Base-by-base conservation (phyloP, 139 green algal species). In the Haematococcus lacustris region DNA sequence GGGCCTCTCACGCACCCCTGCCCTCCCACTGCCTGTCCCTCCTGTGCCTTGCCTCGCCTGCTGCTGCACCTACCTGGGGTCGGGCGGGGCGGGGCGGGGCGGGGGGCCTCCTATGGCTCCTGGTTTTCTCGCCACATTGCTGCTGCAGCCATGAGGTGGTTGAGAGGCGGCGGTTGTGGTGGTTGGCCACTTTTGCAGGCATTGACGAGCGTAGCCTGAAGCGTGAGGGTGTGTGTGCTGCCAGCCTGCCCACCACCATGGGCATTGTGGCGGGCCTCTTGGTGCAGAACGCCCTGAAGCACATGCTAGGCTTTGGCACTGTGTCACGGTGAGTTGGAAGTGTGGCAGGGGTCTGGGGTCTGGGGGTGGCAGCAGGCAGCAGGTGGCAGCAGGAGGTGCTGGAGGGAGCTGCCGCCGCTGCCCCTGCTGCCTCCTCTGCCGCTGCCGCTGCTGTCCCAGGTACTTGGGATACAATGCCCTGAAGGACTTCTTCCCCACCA, bases 161-260 rank as follows among this genome's bases (percentile, higher is more conserved):
- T n/a, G n/a, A n/a, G n/a, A n/a, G n/a, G n/a, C n/a, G n/a, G n/a
- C n/a, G n/a, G n/a, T n/a, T n/a, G n/a, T n/a, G n/a, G n/a, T n/a
- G n/a, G n/a, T n/a, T n/a, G n/a, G n/a, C n/a, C n/a, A n/a, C n/a
- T 28, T 66, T 7, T 67, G 7, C 63, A 69, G 94, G 94, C 64
- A 94, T 98, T 67, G 94, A 98, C 78, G 94, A 98, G 82, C 83
- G 86, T 61, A 98, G 92, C 4, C 79, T 98, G 25, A 97, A 98
- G 83, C 82, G 94, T 0, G 94, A 98, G 77, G 94, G 93, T 34
- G 94, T 98, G 57, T 98, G 94, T 74, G 94, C 94, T 0, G 94
- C 94, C 35, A 94, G 85, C n/a, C 87, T 98, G 68, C 94, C 94
- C 43, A 98, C 94, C 69, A 98, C 94, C 43, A 98, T 98, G 94